Base-by-base conservation (phyloP, 2,329 filamentous ascomycete genomes). In the Dactylellina leptospora region DNA sequence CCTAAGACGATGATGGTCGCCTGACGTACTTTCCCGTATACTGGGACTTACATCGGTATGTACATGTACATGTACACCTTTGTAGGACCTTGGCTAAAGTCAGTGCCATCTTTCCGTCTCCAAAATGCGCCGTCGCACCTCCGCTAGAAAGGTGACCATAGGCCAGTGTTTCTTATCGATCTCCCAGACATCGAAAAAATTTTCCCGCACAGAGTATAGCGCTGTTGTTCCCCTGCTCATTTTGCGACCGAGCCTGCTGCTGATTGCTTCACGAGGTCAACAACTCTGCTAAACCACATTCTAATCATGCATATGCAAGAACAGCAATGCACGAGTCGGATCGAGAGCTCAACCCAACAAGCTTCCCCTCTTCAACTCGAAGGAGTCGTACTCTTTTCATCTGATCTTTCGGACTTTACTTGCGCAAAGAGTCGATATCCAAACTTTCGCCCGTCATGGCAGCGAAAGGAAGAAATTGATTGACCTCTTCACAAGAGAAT, bases 1-100 rank as follows among this genome's bases (percentile, higher is more conserved):
- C 66, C 66, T 71, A 71, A 62, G 42, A 63, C 47, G 66, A 59
- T 71, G 58, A 71, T 63, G 64, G 66, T 71, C 66, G 66, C 66
- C 66, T 71, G 66, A 71, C 66, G 66, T 71, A 62, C 66, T 48
- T 40, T 60, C 23, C 51, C 50, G 51, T 62, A 61, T 44, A 20
- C 63, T 58, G 25, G 45, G 63, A 42, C 58, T 71, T 53, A 58
- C 27, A 42, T 55, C 42, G 51, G 64, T 55, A 63, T 71, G 66
- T 62, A 50, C 51, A 40, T 40, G 36, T 40, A 33, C 28, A 11
- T 33, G 28, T 33, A 40, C 36, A 16, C 18, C 36, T 33, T 38
- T 27, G 51, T 60, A 44, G 50, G 53, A 44, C 66, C 27, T 54
- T 54, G 13, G 36, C 36, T 16, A n/a, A n/a, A n/a, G n/a, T n/a